These are phyloP conservation scores for Fusarium papillatum DNA, from an alignment of 2,329 filamentous ascomycete genomes.

Conservation along the genomic window DNA sequence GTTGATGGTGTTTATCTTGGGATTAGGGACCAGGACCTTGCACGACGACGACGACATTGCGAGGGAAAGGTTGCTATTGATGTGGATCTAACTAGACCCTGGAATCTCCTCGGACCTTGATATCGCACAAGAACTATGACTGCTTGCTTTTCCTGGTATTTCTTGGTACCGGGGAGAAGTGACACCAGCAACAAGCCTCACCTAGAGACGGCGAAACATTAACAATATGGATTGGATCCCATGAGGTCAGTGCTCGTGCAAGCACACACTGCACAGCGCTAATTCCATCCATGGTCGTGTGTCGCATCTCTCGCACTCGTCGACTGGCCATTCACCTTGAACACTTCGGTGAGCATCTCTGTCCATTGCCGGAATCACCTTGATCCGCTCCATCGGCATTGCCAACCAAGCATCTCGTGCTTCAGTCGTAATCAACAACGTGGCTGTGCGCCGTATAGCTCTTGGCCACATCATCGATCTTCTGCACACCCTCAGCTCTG, in stretches of 20 bases:
- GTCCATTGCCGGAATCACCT: constrained; percentile 6
- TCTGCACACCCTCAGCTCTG: not conserved
- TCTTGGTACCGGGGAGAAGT: not conserved
- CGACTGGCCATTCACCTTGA: not conserved
- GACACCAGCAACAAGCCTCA: not conserved
- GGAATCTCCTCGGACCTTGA: not conserved
- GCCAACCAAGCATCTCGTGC: not conserved
- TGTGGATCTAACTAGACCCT: not conserved
- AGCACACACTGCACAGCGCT: not conserved
- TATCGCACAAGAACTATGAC: not conserved
- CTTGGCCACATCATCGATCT: not conserved
- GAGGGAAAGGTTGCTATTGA: constrained; percentile 7
- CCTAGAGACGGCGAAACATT: not conserved
- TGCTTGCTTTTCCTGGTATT: not conserved
- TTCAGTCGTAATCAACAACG: constrained; percentile 5
- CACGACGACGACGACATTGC: not conserved
- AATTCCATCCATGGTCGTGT: not conserved
- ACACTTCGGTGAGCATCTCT: not conserved
- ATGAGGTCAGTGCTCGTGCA: not conserved
- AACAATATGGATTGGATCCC: not conserved
- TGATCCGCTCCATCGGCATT: constrained; percentile 6
- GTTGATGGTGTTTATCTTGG: not conserved
- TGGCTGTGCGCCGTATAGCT: constrained; percentile 29
- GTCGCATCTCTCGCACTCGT: not conserved
- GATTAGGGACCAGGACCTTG: not conserved